These are phyloP conservation scores for Gossypium bickii DNA, from an alignment of 345 rosid genomes.

Conservation along the genomic window DNA sequence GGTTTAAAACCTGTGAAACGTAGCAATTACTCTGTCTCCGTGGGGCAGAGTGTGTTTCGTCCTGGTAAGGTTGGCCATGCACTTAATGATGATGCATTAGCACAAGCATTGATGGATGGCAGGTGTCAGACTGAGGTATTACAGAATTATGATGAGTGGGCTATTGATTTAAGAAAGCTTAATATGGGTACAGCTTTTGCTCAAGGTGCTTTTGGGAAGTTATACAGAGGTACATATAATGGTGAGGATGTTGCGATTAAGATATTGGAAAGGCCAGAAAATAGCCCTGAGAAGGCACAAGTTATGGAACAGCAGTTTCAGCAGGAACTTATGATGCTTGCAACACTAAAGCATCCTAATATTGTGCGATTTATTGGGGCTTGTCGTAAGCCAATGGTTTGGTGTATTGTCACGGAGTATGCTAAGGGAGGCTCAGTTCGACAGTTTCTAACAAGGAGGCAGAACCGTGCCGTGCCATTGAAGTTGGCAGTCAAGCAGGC, in stretches of 20 bases:
- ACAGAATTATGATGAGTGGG: conserved; percentile 53
- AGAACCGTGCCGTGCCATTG: conserved; percentile 40
- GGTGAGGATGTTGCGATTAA: conserved; percentile 59
- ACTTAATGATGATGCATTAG: conserved; percentile 54
- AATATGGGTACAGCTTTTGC: conserved; percentile 73
- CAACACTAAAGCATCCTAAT: conserved; percentile 47
- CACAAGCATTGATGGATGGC: conserved; percentile 56
- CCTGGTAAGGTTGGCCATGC: conserved; percentile 52
- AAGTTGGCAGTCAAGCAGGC: conserved; percentile 51
- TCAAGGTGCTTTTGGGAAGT: conserved; percentile 68
- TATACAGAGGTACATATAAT: conserved; percentile 53
- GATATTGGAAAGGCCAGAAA: conserved; percentile 50
- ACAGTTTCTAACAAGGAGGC: conserved; percentile 40
- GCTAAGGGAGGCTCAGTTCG: conserved; percentile 47
- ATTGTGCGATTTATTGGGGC: conserved; percentile 52
- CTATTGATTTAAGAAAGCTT: conserved; percentile 58
- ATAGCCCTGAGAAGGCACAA: conserved; percentile 41
- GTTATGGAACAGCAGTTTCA: conserved; percentile 55
- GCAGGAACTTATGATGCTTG: conserved; percentile 58
- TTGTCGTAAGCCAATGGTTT: conserved; percentile 41
- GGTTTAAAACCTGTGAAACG: conserved; percentile 44
- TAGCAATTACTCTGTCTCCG: conserved; percentile 37
- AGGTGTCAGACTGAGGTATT: conserved; percentile 48
- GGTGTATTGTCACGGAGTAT: conserved; percentile 52
- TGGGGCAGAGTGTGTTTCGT: conserved; percentile 54